Conservation (phyloP, 169 alveolate species). For the Cryptosporidium muris region DNA sequence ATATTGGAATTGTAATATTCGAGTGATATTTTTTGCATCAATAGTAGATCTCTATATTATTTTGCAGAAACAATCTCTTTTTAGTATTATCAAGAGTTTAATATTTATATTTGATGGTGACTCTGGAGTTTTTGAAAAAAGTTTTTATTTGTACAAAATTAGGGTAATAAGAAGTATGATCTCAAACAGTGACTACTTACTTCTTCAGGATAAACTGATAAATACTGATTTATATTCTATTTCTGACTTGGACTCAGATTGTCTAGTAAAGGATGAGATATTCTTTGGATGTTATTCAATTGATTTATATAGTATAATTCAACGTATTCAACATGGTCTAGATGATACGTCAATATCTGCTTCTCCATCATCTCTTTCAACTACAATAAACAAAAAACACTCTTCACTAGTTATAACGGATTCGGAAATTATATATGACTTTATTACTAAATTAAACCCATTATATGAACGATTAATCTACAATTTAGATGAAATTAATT, state of each 20-base stretch:
- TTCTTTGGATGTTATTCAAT: slow-evolving; percentile 63
- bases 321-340: slow-evolving; percentile 52
- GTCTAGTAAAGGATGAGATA: slow-evolving; percentile 41
- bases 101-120: slow-evolving; percentile 18
- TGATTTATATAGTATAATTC: slow-evolving; percentile 42
- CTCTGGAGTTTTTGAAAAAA: slow-evolving; percentile 53
- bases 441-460: slow-evolving; percentile 37
- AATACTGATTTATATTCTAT: slow-evolving; percentile 17
- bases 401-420: slow-evolving; percentile 56
- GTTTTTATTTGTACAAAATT: slow-evolving; percentile 44
- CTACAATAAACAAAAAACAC: slow-evolving; percentile 31
- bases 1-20: slow-evolving; percentile 27
- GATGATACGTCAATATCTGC: slow-evolving; percentile 36
- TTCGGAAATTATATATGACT: slow-evolving; percentile 32
- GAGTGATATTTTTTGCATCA: slow-evolving; percentile 23
- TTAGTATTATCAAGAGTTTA: slow-evolving; percentile 33
- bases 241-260: background rate
- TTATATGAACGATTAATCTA: slow-evolving; percentile 25
- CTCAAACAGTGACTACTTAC: slow-evolving; percentile 24
- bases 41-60: slow-evolving; percentile 34
- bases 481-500: slow-evolving; percentile 20
- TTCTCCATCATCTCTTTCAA: slow-evolving; percentile 42
- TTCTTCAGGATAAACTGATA: slow-evolving; percentile 45
- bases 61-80: slow-evolving; percentile 36
- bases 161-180: slow-evolving; percentile 39